Evolutionary conservation across 2,329 filamentous ascomycete genomes (phyloP).

Genomic region (Fusarium xylarioides): DNA sequence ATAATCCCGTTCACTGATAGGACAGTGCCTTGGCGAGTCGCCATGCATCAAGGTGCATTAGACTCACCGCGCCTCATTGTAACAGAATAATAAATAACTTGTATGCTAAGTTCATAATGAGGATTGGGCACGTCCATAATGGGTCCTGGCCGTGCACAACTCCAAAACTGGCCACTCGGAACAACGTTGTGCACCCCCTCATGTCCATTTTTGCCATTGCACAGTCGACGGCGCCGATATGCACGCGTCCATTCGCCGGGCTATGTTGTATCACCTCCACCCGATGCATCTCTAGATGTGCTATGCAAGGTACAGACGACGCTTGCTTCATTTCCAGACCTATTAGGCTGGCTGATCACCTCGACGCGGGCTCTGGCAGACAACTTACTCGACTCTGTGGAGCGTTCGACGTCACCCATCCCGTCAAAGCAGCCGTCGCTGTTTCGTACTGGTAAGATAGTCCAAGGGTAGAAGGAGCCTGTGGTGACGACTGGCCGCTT

Average conservation of each 20-base stretch:
- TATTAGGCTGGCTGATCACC: constrained; percentile 27
- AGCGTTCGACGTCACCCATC: constrained; percentile 37
- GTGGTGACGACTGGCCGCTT: constrained; percentile 21
- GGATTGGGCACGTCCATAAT: constrained; percentile 25
- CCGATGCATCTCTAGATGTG: constrained; percentile 33
- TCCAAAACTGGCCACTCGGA: constrained; percentile 39
- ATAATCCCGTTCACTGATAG: constrained; percentile 48
- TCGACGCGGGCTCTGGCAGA: constrained; percentile 27
- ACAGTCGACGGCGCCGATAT: constrained; percentile 35
- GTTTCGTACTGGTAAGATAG: constrained; percentile 7
- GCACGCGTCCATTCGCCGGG: constrained; percentile 46
- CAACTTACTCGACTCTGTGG: constrained; percentile 27
- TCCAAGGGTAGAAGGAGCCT: constrained; percentile 31
- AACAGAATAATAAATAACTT: constrained; percentile 25
- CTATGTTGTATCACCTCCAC: constrained; percentile 43
- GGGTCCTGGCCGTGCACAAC: constrained; percentile 39
- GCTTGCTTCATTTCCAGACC: constrained; percentile 25
- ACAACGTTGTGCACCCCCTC: constrained; percentile 36
- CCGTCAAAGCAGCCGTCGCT: constrained; percentile 17
- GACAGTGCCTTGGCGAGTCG: constrained; percentile 33
- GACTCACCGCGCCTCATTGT: constrained; percentile 33
- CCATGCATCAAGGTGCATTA: constrained; percentile 32
- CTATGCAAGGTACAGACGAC: constrained; percentile 44
- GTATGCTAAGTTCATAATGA: constrained; percentile 13
- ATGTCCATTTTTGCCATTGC: not conserved